Evolutionary conservation across 1,284 basidiomycete species (phyloP), one percentile per base, ranked within the genome.

Genomic region (Thecaphora frezii): DNA sequence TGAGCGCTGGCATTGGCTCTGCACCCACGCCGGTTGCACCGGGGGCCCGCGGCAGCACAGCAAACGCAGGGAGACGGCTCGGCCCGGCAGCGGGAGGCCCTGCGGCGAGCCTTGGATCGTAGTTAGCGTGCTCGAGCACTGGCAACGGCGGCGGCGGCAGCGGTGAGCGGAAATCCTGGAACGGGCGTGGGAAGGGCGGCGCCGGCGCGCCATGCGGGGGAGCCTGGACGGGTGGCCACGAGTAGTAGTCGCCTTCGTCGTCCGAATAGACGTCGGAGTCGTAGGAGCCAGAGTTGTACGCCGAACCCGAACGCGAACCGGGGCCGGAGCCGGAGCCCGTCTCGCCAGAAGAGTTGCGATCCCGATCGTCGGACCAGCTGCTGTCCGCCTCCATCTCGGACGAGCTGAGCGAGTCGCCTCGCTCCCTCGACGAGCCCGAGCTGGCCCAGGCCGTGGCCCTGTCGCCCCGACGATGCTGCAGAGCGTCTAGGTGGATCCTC

Each of bases 71-170:
- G n/a, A n/a, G n/a, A n/a, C n/a, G n/a, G n/a, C n/a, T n/a, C n/a
- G n/a, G n/a, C n/a, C n/a, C n/a, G n/a, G n/a, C n/a, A n/a, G n/a
- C n/a, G n/a, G n/a, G n/a, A n/a, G n/a, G n/a, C n/a, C n/a, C n/a
- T n/a, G n/a, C n/a, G n/a, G n/a, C n/a, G n/a, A n/a, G n/a, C n/a
- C n/a, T n/a, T n/a, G n/a, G n/a, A n/a, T n/a, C n/a, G n/a, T n/a
- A n/a, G n/a, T n/a, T n/a, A n/a, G n/a, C n/a, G n/a, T n/a, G n/a
- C n/a, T 25, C 48, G 28, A 2, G 33, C 33, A 7, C 12, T 19
- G 25, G 18, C 13, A 44, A 10, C 23, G 21, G 23, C 50, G 38
- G 19, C 46, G 30, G 2, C 51, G 44, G 19, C 60, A 44, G 9
- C 55, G 24, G 22, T 16, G n/a, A n/a, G n/a, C n/a, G n/a, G n/a